Evolutionary conservation across 345 rosid genomes (phyloP), one percentile per base, ranked within the genome.

Genomic region (Eucalyptus regnans): DNA sequence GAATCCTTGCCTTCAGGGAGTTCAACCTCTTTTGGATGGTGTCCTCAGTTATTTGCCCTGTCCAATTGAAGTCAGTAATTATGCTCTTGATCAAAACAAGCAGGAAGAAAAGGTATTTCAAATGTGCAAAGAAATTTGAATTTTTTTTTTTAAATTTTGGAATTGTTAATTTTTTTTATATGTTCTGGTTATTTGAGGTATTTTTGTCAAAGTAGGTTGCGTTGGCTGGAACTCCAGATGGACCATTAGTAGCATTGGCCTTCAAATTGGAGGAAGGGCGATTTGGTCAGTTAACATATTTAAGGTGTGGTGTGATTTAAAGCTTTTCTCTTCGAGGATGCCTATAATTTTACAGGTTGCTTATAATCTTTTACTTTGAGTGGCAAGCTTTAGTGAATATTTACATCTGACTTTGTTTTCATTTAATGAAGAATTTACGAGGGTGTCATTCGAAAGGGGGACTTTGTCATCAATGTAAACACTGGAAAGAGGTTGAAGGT

Each of bases 251-350:
- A 88, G 99, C 99, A 15, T 92, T 98, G 93, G 99, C 99, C 91
- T 98, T 98, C 91, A 98, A 98, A 94, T 89, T 98, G 89, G 99
- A 98, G 92, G 99, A 98, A 92, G 99, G 99, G 86, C 96, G 99
- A 87, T 97, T 96, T 91, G 99, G 99, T 88, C 99, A 98, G 92
- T 92, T 97, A 89, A 98, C 99, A 90, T 98, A 94, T 91, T 91
- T 98, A 56, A 95, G 99, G 99, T 95, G 88, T 62, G 54, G 49
- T 51, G 14, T 50, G 64, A 58, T 79, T 41, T 22, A 4, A 33
- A 71, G 44, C 37, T 41, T 20, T 2, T 76, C 48, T 76, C 48
- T 76, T 41, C 4, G 84, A 86, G 56, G 52, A 54, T 64, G 44
- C 27, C n/a, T 86, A 18, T 54, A 52, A 41, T 86, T 50, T n/a